Conservation (phyloP, 805 yeast species). For the Zygosaccharomyces rouxii region DNA sequence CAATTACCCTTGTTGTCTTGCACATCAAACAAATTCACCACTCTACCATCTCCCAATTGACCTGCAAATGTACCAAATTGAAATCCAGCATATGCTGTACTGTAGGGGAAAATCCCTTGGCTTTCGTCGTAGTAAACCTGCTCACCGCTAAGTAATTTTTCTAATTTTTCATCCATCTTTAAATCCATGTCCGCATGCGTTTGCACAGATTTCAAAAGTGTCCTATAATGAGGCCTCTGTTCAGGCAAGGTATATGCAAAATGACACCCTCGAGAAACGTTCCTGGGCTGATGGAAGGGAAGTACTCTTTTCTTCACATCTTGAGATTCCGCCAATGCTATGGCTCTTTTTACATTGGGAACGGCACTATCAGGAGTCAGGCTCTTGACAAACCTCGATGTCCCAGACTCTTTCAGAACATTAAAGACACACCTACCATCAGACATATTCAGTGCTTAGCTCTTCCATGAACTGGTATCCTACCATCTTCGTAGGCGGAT, state of each 20-base stretch:
- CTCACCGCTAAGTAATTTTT: constrained; percentile 59
- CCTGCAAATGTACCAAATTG: constrained; percentile 97
- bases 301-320: constrained; percentile 12
- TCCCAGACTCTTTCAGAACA: constrained; percentile 23
- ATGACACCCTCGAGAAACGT: constrained; percentile 51
- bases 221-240: constrained; percentile 46
- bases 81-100: constrained; percentile 92
- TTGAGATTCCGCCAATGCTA: constrained; percentile 24
- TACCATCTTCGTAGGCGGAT: neutral
- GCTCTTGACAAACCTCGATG: constrained; percentile 23
- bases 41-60: constrained; percentile 95
- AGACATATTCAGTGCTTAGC: constrained; percentile 14
- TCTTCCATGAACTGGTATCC: neutral
- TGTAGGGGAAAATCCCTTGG: constrained; percentile 63
- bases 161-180: constrained; percentile 43
- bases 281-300: constrained; percentile 49
- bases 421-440: constrained; percentile 24
- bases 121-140: constrained; percentile 37
- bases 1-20: constrained; percentile 42
- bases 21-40: constrained; percentile 71
- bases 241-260: constrained; percentile 75
- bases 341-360: constrained; percentile 31
- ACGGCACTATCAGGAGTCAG: constrained; percentile 31
- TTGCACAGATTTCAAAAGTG: constrained; percentile 52
- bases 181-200: constrained; percentile 65